Evolutionary conservation across 345 rosid genomes (phyloP).

Genomic region (Rhodamnia rubescens): DNA sequence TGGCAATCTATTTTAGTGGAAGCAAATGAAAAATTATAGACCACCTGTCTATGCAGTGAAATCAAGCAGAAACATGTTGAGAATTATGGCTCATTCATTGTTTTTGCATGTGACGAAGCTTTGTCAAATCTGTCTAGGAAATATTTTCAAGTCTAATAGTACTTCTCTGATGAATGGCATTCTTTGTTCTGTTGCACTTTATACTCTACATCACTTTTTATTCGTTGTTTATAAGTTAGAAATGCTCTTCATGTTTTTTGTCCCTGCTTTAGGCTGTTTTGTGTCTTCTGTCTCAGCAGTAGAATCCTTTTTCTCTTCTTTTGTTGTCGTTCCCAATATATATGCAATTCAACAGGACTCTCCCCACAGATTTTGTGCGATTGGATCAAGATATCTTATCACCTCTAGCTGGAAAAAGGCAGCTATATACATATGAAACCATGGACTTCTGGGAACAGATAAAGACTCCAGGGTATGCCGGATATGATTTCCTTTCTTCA

Average conservation of each 20-base stretch:
- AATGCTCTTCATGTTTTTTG: background rate
- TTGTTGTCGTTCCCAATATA: background rate
- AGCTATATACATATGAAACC: slow-evolving; percentile 70
- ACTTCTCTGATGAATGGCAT: background rate
- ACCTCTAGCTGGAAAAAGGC: slow-evolving; percentile 94
- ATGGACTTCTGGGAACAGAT: slow-evolving; percentile 96
- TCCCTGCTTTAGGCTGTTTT: background rate
- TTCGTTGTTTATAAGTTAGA: background rate
- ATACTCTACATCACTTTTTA: background rate
- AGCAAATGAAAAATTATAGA: background rate
- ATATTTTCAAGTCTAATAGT: background rate
- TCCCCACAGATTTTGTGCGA: slow-evolving; percentile 63
- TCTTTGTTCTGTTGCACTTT: background rate
- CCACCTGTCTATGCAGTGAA: background rate
- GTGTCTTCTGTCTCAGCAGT: background rate
- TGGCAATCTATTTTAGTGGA: background rate
- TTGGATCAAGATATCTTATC: slow-evolving; percentile 91
- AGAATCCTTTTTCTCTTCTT: background rate
- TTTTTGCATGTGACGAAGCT: background rate
- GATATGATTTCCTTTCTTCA: background rate
- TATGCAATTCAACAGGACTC: slow-evolving; percentile 28
- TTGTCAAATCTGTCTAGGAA: background rate
- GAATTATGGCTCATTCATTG: background rate
- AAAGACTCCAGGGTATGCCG: slow-evolving; percentile 81
- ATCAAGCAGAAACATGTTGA: background rate